A percentile compares a stretch with the other conserved stretches of the same genome.
Evolutionary conservation across 495 filamentous ascomycete species (phyloP).

Genomic region (Saxophila tyrrhenica): DNA sequence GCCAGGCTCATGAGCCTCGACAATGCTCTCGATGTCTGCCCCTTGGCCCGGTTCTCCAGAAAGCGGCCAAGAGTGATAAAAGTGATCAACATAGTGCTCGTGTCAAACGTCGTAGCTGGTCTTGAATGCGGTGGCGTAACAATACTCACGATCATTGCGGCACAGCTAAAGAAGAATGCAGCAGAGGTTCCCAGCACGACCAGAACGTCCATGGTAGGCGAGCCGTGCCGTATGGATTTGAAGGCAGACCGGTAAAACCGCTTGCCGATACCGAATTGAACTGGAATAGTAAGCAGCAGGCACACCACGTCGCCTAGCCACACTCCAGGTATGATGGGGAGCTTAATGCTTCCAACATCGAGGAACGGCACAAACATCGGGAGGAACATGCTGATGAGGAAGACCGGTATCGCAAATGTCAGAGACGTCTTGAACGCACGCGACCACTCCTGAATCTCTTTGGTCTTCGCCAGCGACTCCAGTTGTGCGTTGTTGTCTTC

Average conservation of each 20-base stretch:
- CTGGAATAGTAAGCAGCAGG: conserved; percentile 70
- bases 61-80: conserved; percentile 89
- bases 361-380: conserved; percentile 41
- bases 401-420: conserved; percentile 80
- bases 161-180: conserved; percentile 94
- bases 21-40: conserved; percentile 88
- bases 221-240: conserved; percentile 76
- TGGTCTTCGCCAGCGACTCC: conserved; percentile 89
- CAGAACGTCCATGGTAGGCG: conserved; percentile 95
- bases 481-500: conserved; percentile 96
- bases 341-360: conserved; percentile 57
- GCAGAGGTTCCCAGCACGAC: conserved; percentile 89
- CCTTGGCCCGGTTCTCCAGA: conserved; percentile 91
- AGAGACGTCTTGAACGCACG: conserved; percentile 62
- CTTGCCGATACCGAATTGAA: conserved; percentile 92
- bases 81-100: conserved; percentile 96
- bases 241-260: conserved; percentile 88
- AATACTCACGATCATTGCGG: conserved; percentile 76
- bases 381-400: conserved; percentile 81
- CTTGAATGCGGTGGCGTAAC: conserved; percentile 55
- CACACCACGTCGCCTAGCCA: conserved; percentile 83
- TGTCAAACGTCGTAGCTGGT: conserved; percentile 88
- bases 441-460: conserved; percentile 88
- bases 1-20: conserved; percentile 92
- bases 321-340: conserved; percentile 54